Percentiles rank a stretch among this genome's conserved stretches.
Conservation (phyloP, 2,329 filamentous ascomycete species). For the Penicillium verrucosum region DNA sequence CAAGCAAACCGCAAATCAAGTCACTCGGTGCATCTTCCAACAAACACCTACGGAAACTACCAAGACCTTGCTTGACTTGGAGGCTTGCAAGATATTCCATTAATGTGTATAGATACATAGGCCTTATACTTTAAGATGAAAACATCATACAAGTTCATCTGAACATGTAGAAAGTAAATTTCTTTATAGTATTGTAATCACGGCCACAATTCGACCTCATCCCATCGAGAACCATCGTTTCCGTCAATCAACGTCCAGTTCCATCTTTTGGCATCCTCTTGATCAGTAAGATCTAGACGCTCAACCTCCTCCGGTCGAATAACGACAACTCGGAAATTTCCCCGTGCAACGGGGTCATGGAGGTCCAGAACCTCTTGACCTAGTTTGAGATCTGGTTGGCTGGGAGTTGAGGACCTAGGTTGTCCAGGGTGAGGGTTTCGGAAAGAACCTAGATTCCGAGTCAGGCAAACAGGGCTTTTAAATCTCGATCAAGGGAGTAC, state of each 20-base stretch:
- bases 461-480: not conserved
- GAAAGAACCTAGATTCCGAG: conserved; percentile 56
- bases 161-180: no score
- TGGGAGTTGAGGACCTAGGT: conserved; percentile 53
- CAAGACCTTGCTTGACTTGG: not conserved
- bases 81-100: fast-evolving
- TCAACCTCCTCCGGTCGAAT: conserved; percentile 80
- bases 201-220: conserved; percentile 66
- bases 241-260: conserved; percentile 59
- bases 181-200: conserved; percentile 25
- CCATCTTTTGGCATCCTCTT: conserved; percentile 61
- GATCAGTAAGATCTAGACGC: conserved; percentile 66
- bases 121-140: not conserved
- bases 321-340: conserved; percentile 81
- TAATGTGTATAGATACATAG: not conserved
- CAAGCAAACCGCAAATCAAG: not conserved
- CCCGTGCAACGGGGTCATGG: conserved; percentile 65
- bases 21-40: not conserved
- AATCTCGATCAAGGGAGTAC: not conserved
- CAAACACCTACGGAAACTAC: not conserved
- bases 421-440: conserved; percentile 68
- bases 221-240: conserved; percentile 55
- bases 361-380: conserved; percentile 68
- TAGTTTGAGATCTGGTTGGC: conserved; percentile 45
- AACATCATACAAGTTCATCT: not conserved